Evolutionary conservation across 73 alveolate genomes (phyloP), one percentile per base, ranked within the genome.

Genomic region (Urostyla sp.): DNA sequence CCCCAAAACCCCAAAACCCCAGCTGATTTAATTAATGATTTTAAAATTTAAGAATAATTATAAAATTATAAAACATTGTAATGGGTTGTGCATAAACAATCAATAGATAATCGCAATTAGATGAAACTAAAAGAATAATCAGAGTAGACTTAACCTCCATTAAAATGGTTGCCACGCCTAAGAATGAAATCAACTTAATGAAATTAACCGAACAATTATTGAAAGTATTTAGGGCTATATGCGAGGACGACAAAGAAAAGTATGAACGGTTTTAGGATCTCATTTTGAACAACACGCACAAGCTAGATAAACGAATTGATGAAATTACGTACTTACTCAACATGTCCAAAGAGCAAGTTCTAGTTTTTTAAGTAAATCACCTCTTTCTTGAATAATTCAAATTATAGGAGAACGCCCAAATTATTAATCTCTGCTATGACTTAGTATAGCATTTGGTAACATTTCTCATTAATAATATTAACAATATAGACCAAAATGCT

Each of bases 41-140:
- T n/a, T n/a, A n/a, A n/a, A n/a, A n/a, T n/a, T n/a, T n/a, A n/a
- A n/a, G n/a, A n/a, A n/a, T n/a, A n/a, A n/a, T n/a, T n/a, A 40
- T 40, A 40, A 11, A 11, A 40, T 40, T 40, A 16, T 11, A 50
- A 11, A n/a, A n/a, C n/a, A n/a, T n/a, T n/a, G n/a, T 13, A 59
- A 78, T 80, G 90, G 90, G 90, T 67, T 80, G 90, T 35, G 77
- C 84, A 11, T 67, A 83, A 0, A 75, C 90, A 1, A 66, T 67
- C 38, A 67, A 63, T 67, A 49, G 72, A 16, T 48, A 53, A 67
- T 67, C 34, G 35, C 79, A 57, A 10, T 21, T 18, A 23, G 67
- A 57, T 54, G 67, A 75, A 43, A 49, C 87, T 2, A 34, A 75
- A 23, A 24, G 67, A 20, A 55, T 54, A 36, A 34, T 36, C 26